These are phyloP conservation scores for Brassica carinata DNA, from an alignment of 345 rosid genomes.

Conservation along the genomic window DNA sequence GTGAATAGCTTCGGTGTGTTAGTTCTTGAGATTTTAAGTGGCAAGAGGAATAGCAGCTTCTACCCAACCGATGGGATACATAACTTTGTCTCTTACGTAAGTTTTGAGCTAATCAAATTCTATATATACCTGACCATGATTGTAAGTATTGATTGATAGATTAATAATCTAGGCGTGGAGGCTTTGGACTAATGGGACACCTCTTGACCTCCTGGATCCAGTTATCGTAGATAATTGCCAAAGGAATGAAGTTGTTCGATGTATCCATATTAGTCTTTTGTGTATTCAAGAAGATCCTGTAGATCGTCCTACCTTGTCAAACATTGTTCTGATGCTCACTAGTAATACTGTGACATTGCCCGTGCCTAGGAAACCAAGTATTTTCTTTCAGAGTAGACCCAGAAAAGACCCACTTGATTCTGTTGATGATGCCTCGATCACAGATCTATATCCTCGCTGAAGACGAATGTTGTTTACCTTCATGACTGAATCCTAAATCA, in stretches of 20 bases:
- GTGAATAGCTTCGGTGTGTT: slow-evolving; percentile 31
- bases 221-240: slow-evolving; percentile 33
- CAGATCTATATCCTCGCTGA: neutral
- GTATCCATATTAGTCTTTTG: slow-evolving; percentile 57
- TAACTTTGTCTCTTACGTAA: slow-evolving; percentile 15
- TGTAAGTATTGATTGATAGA: neutral
- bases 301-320: slow-evolving; percentile 56
- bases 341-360: slow-evolving; percentile 41
- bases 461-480: neutral
- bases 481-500: neutral
- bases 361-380: slow-evolving; percentile 45
- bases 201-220: slow-evolving; percentile 52
- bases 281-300: slow-evolving; percentile 65
- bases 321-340: slow-evolving; percentile 46
- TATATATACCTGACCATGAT: neutral
- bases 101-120: neutral
- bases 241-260: slow-evolving; percentile 47
- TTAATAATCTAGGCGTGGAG: slow-evolving; percentile 53
- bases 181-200: slow-evolving; percentile 51
- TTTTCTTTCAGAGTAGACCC: slow-evolving; percentile 17
- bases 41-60: slow-evolving; percentile 23
- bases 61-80: neutral
- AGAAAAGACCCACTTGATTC: neutral
- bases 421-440: neutral
- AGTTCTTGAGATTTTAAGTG: slow-evolving; percentile 36